Evolutionary conservation across 2,329 filamentous ascomycete genomes (phyloP).

Genomic region (Fusarium agapanthi): DNA sequence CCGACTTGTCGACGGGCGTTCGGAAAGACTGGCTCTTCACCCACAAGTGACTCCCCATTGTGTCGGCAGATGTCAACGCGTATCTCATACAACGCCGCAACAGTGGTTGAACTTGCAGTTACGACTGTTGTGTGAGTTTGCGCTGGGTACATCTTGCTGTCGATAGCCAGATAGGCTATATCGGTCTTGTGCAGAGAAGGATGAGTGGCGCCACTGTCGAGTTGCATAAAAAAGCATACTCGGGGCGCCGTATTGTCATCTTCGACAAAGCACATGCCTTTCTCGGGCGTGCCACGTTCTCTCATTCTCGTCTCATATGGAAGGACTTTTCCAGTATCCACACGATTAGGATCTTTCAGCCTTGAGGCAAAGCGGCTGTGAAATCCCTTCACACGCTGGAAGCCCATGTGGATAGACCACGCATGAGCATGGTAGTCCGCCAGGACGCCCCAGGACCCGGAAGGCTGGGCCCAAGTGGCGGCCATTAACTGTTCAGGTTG

Average conservation of each 20-base stretch:
- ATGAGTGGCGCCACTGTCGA: slow-evolving; percentile 38
- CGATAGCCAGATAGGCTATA: slow-evolving; percentile 32
- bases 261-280: slow-evolving; percentile 4
- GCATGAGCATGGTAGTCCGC: background rate
- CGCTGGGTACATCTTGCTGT: slow-evolving; percentile 28
- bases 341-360: background rate
- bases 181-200: slow-evolving; percentile 34
- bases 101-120: slow-evolving; percentile 22
- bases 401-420: slow-evolving; percentile 42
- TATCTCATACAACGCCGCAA: slow-evolving; percentile 35
- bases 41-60: slow-evolving; percentile 39
- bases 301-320: slow-evolving; percentile 24
- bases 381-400: slow-evolving; percentile 35
- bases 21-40: slow-evolving; percentile 35
- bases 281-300: background rate
- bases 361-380: slow-evolving; percentile 22
- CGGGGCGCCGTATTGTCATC: slow-evolving; percentile 26
- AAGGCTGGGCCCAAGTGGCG: slow-evolving; percentile 38
- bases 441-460: background rate
- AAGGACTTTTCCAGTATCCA: slow-evolving; percentile 19
- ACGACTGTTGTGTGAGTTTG: slow-evolving; percentile 27
- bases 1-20: slow-evolving; percentile 36
- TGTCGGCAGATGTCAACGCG: slow-evolving; percentile 39
- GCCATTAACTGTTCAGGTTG: slow-evolving; percentile 33
- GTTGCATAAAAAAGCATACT: slow-evolving; percentile 40